Evolutionary conservation across 768 basidiomycete genomes (phyloP).

Genomic region (Xanthoconium stramineum): DNA sequence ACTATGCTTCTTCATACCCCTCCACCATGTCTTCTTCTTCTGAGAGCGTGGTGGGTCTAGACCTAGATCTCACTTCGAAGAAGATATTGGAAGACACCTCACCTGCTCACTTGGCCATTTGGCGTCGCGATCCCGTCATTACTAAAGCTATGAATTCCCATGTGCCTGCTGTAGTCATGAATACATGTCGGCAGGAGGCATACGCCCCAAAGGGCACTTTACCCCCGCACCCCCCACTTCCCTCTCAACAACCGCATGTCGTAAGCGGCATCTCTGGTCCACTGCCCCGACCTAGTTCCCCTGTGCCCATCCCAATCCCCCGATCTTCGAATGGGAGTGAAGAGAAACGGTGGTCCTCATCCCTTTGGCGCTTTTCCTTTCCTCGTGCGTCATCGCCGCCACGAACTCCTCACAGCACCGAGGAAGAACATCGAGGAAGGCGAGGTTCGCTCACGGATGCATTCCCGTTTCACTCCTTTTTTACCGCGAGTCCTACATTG

Average conservation of each 20-base stretch:
- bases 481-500: conserved; percentile 30
- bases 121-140: conserved; percentile 29
- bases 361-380: conserved; percentile 35
- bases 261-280: conserved; percentile 10
- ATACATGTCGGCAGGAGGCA: conserved; percentile 26
- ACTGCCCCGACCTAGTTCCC: conserved; percentile 25
- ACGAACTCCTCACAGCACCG: conserved; percentile 22
- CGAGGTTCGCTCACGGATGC: conserved; percentile 36
- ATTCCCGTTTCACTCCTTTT: conserved; percentile 45
- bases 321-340: conserved; percentile 31
- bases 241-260: conserved; percentile 11
- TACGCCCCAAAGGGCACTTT: conserved; percentile 6
- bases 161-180: conserved; percentile 26
- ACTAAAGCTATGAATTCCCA: conserved; percentile 25
- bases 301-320: conserved; percentile 30
- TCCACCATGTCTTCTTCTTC: conserved; percentile 40
- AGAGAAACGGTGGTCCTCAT: conserved; percentile 33
- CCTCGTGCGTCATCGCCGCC: conserved; percentile 29
- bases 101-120: conserved; percentile 29
- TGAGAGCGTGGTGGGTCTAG: conserved; percentile 32
- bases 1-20: conserved; percentile 48
- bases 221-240: conserved; percentile 11
- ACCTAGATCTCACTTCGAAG: conserved; percentile 30
- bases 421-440: conserved; percentile 27
- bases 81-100: conserved; percentile 31